Base-by-base conservation (phyloP, 768 basidiomycete genomes). In the Collybia sp. region DNA sequence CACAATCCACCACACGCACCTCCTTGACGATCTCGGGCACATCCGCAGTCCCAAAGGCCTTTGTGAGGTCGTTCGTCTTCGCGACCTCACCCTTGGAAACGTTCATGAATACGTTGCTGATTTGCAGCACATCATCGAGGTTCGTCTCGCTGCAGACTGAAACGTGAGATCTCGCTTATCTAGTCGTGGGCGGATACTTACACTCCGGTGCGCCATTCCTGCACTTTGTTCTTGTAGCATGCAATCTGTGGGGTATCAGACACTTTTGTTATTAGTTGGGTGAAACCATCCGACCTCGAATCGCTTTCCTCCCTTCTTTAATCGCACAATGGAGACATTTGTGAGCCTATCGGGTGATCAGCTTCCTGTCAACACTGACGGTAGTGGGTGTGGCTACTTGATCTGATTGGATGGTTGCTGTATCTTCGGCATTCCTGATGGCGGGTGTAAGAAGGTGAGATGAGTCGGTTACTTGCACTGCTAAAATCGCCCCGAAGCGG, bases 181-280 rank as follows among this genome's bases (percentile, higher is more conserved):
- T 34, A 18, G 18, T 46, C 31, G n/a, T 38, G 25, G 30, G 6
- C 5, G 19, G 46, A 15, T 20, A 71, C 84, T 61, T 65, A 91
- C 84, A 95, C 88, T 50, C 93, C 93, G 47, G 79, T 91, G 48
- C 96, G 73, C 81, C 85, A 99, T 63, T 96, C 94, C 56, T 94
- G 91, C 19, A 99, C 96, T 68, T 97, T 97, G 68, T 99, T 99
- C 75, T 97, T 95, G 73, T 98, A 99, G 66, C 93, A 96, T 32
- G 96, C 95, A 57, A 99, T 88, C 95, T 76, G 44, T 10, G 25
- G 18, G 15, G 12, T 33, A 1, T 44, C 12, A 19, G 16, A 30
- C 62, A 9, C 54, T 42, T 6, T 43, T 31, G 15, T n/a, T 16
- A 31, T 4, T 42, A 3, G 18, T 11, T 6, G 19, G 15, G 31